phyloP scores from a whole-genome alignment of 2,329 filamentous ascomycete genomes.

The Colletotrichum camelliae region DNA sequence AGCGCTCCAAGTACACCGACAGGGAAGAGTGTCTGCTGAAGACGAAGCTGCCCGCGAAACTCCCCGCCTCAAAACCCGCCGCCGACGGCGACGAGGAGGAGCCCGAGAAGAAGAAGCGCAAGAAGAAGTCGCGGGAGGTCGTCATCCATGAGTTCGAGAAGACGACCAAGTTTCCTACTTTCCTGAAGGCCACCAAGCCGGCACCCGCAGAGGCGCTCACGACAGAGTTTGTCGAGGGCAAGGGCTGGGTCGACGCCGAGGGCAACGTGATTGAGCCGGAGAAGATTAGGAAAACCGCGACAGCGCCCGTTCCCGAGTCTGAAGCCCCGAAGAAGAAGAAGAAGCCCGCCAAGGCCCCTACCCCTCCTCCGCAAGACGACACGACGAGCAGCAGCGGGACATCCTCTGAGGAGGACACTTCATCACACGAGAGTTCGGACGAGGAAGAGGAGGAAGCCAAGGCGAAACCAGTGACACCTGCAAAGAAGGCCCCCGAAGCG shows the following conservation, averaged over 20 bases:
- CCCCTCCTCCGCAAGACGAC: slow-evolving; percentile 26
- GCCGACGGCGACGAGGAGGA: slow-evolving; percentile 42
- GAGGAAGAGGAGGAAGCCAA: slow-evolving; percentile 26
- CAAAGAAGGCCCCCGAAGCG: neutral
- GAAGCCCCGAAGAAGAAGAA: slow-evolving; percentile 23
- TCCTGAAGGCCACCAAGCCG: slow-evolving; percentile 67
- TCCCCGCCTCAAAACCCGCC: slow-evolving; percentile 47
- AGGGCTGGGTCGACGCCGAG: slow-evolving; percentile 85
- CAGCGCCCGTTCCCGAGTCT: slow-evolving; percentile 27
- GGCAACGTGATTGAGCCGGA: slow-evolving; percentile 76
- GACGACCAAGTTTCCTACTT: slow-evolving; percentile 81
- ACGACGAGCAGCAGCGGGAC: slow-evolving; percentile 44
- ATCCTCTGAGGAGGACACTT: slow-evolving; percentile 35
- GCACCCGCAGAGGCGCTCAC: slow-evolving; percentile 49
- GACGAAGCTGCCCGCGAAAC: slow-evolving; percentile 64
- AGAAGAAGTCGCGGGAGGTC: slow-evolving; percentile 65
- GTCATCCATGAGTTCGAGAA: slow-evolving; percentile 91
- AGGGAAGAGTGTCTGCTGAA: slow-evolving; percentile 85
- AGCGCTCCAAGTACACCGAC: slow-evolving; percentile 81
- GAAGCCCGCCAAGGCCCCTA: slow-evolving; percentile 16
- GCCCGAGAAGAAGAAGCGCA: slow-evolving; percentile 58
- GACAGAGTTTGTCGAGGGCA: slow-evolving; percentile 76
- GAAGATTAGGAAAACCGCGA: slow-evolving; percentile 39
- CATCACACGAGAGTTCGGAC: slow-evolving; percentile 36
- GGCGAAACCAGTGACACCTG: slow-evolving; percentile 9